Base-by-base conservation (phyloP, 1,284 basidiomycete genomes). In the Cryptococcus sp. region DNA sequence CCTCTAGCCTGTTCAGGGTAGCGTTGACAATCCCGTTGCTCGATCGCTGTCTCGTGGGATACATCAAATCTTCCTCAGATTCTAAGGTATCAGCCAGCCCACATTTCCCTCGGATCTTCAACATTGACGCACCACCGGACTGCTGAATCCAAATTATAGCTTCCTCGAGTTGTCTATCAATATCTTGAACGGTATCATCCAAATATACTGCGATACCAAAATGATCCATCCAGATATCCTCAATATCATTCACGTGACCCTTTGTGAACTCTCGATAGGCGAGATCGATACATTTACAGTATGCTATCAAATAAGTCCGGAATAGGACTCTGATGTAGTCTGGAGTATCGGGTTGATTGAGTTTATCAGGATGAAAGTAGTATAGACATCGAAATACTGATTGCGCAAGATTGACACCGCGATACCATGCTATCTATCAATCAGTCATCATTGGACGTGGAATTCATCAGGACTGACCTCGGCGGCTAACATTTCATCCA, bases 181-280 rank as follows among this genome's bases (percentile, higher is more conserved):
- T 75, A 46, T 81, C 79, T 48, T 79, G 78, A 3, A 82, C 78
- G n/a, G 82, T 80, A 25, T 86, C 75, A 2, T 80, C 79, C 71
- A 93, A 88, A 19, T 84, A 76, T n/a, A 92, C 76, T 0, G 84
- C 83, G 0, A 91, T 78, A 18, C 90, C 89, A 61, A 85, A 86
- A 75, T 91, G 91, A 60, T 93, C 90, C 51, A 84, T 81, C 68
- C 88, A 85, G 82, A 85, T 88, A 66, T 93, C 91, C 78, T 96
- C 91, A 49, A 83, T 89, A 76, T 94, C 91, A 51, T 83, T 77
- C 16, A 91, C 79, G 50, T 82, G 78, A 21, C 84, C 83, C 66
- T 84, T 86, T 18, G 80, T 78, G 13, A 96, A 75, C 65, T 92
- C 88, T 55, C 84, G 79, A 85, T 88, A 94, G 0, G 83, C 81